Evolutionary conservation across 176 grass and related monocot species (phyloP).

Genomic region (Triticum dicoccoides): DNA sequence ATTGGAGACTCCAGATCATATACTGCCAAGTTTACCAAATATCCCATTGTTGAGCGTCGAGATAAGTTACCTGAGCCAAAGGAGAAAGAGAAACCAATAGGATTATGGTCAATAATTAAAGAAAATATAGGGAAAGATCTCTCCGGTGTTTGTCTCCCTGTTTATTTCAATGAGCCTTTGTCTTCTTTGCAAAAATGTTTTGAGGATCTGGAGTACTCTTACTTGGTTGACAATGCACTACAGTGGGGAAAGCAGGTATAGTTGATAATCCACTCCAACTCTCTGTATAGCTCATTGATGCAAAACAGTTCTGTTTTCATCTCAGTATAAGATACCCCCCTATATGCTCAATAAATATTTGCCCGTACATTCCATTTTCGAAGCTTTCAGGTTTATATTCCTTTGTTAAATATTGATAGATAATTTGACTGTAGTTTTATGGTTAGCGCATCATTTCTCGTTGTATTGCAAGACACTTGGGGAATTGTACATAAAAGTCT

Average conservation of each 20-base stretch:
- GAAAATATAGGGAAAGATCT: constrained; percentile 99
- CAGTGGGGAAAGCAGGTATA: constrained; percentile 83
- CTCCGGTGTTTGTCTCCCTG: constrained; percentile 90
- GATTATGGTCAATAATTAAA: constrained; percentile 99
- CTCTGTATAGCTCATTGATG: neutral
- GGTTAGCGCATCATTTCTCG: neutral
- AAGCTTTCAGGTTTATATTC: neutral
- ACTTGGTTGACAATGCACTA: constrained; percentile 78
- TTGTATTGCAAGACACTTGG: neutral
- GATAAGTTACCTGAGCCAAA: constrained; percentile 86
- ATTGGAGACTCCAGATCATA: constrained; percentile 31
- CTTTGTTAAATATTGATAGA: neutral
- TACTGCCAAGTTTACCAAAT: constrained; percentile 42
- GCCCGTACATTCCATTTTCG: neutral
- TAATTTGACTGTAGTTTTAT: neutral
- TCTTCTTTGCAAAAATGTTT: constrained; percentile 98
- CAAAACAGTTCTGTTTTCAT: neutral
- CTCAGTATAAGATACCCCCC: neutral
- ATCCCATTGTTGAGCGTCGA: constrained; percentile 67
- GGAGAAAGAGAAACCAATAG: constrained; percentile 91
- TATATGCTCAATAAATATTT: neutral
- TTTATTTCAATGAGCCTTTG: constrained; percentile 98
- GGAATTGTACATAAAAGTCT: neutral
- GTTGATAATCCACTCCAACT: neutral
- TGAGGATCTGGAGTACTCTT: constrained; percentile 95